These are phyloP conservation scores for Xylogone sp. DNA, from an alignment of 2,329 filamentous ascomycete genomes.

Conservation along the genomic window DNA sequence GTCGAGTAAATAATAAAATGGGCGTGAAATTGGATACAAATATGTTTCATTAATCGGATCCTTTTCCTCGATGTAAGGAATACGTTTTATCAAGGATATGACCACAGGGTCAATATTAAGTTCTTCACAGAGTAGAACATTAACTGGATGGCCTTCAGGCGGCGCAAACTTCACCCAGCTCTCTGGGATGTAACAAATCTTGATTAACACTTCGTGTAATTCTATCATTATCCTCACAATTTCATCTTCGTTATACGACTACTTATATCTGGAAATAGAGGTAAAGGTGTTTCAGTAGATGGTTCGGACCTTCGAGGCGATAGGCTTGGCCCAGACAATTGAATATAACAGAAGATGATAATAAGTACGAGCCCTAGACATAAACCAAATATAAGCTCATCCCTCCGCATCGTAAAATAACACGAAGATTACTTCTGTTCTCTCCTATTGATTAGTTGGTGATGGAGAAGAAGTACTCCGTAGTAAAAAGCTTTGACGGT, in stretches of 20 bases:
- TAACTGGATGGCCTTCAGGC: neutral
- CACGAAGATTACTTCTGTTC: no score
- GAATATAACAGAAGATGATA: no score
- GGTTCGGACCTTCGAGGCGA: no score
- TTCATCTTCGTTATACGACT: slow-evolving; percentile 3
- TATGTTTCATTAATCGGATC: neutral
- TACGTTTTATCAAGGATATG: slow-evolving; percentile 5
- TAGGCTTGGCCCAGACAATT: no score
- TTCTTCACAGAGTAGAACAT: neutral
- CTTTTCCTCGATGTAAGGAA: slow-evolving; percentile 3
- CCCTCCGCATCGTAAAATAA: no score
- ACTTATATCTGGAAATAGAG: no score
- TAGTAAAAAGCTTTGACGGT: no score
- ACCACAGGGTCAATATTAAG: slow-evolving; percentile 1
- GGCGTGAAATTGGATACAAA: slow-evolving; percentile 1
- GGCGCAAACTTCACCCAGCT: neutral
- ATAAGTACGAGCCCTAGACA: no score
- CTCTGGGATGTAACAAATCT: neutral
- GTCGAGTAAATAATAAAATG: slow-evolving; percentile 2
- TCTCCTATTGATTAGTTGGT: no score
- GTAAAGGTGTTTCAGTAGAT: no score
- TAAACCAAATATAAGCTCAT: no score
- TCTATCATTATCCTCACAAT: slow-evolving; percentile 3
- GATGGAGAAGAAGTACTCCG: no score
- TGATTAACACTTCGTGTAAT: slow-evolving; percentile 2